Conservation (phyloP, 257 asterid species). For the Plantago ovata region DNA sequence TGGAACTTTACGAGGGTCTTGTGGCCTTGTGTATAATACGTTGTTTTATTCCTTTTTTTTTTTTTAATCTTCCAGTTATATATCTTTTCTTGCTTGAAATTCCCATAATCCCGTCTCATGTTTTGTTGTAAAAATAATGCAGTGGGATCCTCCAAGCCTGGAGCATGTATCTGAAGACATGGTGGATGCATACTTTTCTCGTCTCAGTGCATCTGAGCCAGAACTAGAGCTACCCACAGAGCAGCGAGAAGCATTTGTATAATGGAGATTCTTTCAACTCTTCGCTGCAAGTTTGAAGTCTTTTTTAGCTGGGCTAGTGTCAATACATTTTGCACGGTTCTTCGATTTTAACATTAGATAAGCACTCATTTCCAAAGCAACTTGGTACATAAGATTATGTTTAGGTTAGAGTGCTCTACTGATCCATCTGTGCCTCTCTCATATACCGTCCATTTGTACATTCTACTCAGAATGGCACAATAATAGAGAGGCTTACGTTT, state of each 20-base stretch:
- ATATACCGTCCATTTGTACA: too few species aligned
- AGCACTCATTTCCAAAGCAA: too few species aligned
- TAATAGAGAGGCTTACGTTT: too few species aligned
- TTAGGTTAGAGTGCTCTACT: too few species aligned
- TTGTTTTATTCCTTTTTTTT: too few species aligned
- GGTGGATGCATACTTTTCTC: constrained; percentile 78
- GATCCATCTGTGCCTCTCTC: too few species aligned
- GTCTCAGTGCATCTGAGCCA: constrained; percentile 63
- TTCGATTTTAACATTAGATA: too few species aligned
- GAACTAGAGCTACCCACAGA: constrained; percentile 80
- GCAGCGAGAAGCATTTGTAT: constrained; percentile 80
- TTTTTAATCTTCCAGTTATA: not conserved
- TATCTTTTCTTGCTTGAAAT: too few species aligned
- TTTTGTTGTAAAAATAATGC: constrained; percentile 28
- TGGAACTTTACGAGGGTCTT: too few species aligned
- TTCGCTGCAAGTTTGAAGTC: not conserved
- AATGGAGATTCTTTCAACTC: constrained; percentile 1
- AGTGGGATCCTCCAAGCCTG: constrained; percentile 97
- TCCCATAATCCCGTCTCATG: not conserved
- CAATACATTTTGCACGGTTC: not conserved
- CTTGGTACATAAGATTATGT: too few species aligned
- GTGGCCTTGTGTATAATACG: too few species aligned
- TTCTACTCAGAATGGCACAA: too few species aligned
- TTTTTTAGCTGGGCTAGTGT: not conserved
- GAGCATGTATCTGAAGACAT: constrained; percentile 75